A percentile compares a stretch with the other conserved stretches of the same genome.
Evolutionary conservation across 192 early-diverging fungal genomes (phyloP).

Genomic region (Entrophospora sp.): DNA sequence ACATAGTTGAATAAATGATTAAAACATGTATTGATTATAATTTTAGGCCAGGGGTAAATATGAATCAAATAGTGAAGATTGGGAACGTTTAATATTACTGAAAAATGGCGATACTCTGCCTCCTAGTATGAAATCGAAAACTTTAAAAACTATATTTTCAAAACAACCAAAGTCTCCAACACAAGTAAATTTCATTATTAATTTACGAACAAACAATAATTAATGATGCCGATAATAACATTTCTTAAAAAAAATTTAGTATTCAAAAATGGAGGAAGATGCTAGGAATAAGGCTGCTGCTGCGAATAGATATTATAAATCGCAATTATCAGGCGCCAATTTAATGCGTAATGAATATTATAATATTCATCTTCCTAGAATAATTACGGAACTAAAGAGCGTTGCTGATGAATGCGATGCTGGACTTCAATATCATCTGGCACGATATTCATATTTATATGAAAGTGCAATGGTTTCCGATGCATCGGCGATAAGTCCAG

Average conservation of each 20-base stretch:
- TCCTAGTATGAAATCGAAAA: conserved; percentile 33
- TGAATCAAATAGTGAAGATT: conserved; percentile 71
- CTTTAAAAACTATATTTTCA: conserved; percentile 36
- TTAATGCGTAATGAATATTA: conserved; percentile 67
- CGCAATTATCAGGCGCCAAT: conserved; percentile 70
- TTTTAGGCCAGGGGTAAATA: conserved; percentile 65
- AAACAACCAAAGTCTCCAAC: conserved; percentile 44
- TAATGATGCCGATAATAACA: neutral
- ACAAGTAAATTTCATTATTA: conserved; percentile 43
- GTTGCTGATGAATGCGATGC: conserved; percentile 79
- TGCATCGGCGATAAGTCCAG: conserved; percentile 26
- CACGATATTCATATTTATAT: conserved; percentile 70
- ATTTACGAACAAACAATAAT: no score
- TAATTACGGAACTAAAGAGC: conserved; percentile 74
- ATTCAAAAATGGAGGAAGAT: conserved; percentile 78
- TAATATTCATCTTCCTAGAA: conserved; percentile 69
- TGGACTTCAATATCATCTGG: conserved; percentile 68
- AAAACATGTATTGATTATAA: neutral
- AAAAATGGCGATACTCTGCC: conserved; percentile 37
- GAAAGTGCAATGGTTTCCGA: conserved; percentile 63
- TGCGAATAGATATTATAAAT: conserved; percentile 77
- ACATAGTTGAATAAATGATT: neutral
- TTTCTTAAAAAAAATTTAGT: conserved; percentile 29
- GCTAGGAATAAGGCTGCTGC: conserved; percentile 71
- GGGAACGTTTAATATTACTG: conserved; percentile 67